These are phyloP conservation scores for Pseudonitzschia delicatissima DNA, from an alignment of 108 stramenopile species.

Conservation along the genomic window DNA sequence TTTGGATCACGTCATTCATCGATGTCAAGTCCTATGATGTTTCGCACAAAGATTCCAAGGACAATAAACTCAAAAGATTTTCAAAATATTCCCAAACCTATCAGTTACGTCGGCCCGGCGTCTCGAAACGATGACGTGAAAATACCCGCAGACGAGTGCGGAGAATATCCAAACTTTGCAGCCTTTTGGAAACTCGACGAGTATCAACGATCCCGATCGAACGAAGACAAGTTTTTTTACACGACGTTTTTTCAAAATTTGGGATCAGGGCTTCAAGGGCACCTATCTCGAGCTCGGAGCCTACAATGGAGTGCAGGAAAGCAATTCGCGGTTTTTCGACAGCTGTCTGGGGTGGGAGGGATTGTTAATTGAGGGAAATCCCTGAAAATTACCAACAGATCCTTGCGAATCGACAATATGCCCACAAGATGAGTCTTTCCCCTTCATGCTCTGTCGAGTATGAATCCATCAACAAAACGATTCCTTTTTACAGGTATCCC, in stretches of 20 bases:
- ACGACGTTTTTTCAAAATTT: slow-evolving; percentile 25
- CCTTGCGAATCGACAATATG: slow-evolving; percentile 40
- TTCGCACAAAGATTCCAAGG: too few species aligned
- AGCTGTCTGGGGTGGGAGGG: slow-evolving; percentile 51
- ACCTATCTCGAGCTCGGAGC: slow-evolving; percentile 61
- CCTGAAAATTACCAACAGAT: slow-evolving; percentile 27
- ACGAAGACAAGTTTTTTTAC: slow-evolving; percentile 44
- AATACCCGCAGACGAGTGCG: slow-evolving; percentile 6
- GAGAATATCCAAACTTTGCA: neutral
- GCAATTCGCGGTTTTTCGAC: slow-evolving; percentile 56
- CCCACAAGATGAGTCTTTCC: slow-evolving; percentile 44
- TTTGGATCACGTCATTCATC: too few species aligned
- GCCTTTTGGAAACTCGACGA: neutral
- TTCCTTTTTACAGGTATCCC: slow-evolving; percentile 33
- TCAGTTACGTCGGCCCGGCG: neutral
- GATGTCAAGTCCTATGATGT: too few species aligned
- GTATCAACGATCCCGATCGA: slow-evolving; percentile 13
- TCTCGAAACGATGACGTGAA: neutral
- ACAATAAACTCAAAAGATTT: slow-evolving; percentile 3
- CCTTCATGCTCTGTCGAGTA: slow-evolving; percentile 36
- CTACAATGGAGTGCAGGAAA: slow-evolving; percentile 46
- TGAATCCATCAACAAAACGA: slow-evolving; percentile 7
- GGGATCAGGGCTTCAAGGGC: slow-evolving; percentile 13
- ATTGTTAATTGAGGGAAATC: slow-evolving; percentile 51
- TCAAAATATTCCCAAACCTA: slow-evolving; percentile 29